Percentiles rank a stretch among this genome's conserved stretches.
phyloP scores from a whole-genome alignment of 768 basidiomycete genomes.

The Crassisporium funariophilum region DNA sequence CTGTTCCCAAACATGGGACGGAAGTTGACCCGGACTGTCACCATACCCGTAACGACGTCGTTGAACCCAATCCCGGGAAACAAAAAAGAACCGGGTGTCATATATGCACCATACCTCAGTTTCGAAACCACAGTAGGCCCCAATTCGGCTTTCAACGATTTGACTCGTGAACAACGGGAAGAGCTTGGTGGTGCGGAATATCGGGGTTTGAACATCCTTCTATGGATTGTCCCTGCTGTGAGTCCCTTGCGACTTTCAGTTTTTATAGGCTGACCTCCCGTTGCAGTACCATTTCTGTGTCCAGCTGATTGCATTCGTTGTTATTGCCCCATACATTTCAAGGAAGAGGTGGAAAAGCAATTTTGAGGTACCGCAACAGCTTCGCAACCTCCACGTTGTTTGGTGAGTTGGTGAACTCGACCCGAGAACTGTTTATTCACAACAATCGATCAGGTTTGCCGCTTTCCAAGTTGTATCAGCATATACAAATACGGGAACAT shows the following conservation, averaged over 20 bases:
- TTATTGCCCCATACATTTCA: conserved; percentile 83
- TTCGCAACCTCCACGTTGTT: conserved; percentile 18
- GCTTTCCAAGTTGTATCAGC: conserved; percentile 84
- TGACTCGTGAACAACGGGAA: conserved; percentile 83
- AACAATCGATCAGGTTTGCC: conserved; percentile 67
- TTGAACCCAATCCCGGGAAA: conserved; percentile 49
- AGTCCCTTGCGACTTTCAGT: conserved; percentile 28
- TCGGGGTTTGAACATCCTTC: conserved; percentile 73
- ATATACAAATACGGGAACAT: conserved; percentile 88
- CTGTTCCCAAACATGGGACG: conserved; percentile 66
- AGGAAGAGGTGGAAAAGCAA: conserved; percentile 56
- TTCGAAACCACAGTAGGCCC: conserved; percentile 86
- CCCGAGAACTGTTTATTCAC: neutral
- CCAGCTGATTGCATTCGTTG: conserved; percentile 69
- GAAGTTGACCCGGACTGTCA: conserved; percentile 67
- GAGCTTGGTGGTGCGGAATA: conserved; percentile 96
- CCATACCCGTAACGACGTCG: conserved; percentile 72
- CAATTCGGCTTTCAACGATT: conserved; percentile 69
- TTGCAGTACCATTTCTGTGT: conserved; percentile 74
- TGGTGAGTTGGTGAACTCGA: no score
- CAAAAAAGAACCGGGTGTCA: conserved; percentile 42
- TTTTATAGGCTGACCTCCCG: conserved; percentile 1
- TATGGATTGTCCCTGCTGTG: conserved; percentile 81
- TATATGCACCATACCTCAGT: conserved; percentile 74
- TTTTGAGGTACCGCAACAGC: conserved; percentile 57